Evolutionary conservation across 164 flowering plant genomes (phyloP).

Genomic region (Liriodendron chinense): DNA sequence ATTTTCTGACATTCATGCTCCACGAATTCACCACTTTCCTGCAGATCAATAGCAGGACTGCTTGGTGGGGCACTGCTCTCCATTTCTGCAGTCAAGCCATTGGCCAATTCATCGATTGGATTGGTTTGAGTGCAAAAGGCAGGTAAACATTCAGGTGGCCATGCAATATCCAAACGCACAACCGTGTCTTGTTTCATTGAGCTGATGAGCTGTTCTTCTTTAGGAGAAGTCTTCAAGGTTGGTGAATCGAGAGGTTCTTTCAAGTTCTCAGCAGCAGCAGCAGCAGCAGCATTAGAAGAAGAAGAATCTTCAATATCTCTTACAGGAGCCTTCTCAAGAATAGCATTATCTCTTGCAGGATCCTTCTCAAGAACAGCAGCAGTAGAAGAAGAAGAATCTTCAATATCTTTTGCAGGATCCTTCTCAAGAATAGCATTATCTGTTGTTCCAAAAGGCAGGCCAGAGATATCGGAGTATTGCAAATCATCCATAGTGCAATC

Average conservation of each 20-base stretch:
- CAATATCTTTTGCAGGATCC: conserved; percentile 17
- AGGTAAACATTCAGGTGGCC: conserved; percentile 11
- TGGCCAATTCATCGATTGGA: conserved; percentile 18
- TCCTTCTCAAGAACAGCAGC: too few relatives aligned
- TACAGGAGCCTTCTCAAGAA: conserved; percentile 13
- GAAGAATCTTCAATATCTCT: conserved; percentile 19
- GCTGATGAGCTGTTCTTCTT: conserved; percentile 18
- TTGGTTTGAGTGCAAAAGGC: conserved; percentile 7
- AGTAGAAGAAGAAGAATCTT: conserved; percentile 10
- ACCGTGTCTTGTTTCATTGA: conserved; percentile 23
- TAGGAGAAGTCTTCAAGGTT: conserved; percentile 10
- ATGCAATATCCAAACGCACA: conserved; percentile 3
- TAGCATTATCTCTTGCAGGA: conserved; percentile 13
- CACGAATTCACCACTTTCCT: conserved; percentile 9
- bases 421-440: conserved; percentile 14
- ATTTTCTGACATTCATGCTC: conserved; percentile 19
- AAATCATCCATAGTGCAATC: conserved; percentile 13
- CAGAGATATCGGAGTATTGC: background rate
- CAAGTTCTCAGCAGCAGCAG: conserved; percentile 4
- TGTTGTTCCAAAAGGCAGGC: conserved; percentile 17
- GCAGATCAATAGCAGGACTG: conserved; percentile 13
- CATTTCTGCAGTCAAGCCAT: conserved; percentile 13
- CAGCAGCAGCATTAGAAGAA: conserved; percentile 10
- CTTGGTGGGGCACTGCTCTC: conserved; percentile 16
- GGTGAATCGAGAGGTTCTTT: conserved; percentile 14